phyloP scores from a whole-genome alignment of 208 protist species.

The Hexamita inflata region DNA sequence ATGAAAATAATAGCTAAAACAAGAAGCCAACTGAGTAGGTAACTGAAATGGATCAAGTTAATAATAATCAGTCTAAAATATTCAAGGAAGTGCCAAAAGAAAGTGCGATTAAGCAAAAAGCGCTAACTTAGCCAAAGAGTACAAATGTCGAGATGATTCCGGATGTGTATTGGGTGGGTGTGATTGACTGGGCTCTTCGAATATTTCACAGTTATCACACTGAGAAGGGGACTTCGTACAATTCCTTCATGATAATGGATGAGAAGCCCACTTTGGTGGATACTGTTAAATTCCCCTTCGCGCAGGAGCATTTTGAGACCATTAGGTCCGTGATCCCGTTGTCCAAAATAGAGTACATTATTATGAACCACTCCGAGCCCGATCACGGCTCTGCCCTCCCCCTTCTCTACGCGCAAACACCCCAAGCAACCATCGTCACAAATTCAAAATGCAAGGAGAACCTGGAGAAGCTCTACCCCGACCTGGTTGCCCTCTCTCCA shows the following conservation, averaged over 20 bases:
- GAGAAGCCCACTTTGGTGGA: slow-evolving; percentile 13
- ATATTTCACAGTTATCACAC: slow-evolving; percentile 20
- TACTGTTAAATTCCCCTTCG: background rate
- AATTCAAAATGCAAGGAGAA: slow-evolving; percentile 11
- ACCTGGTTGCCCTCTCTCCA: no score
- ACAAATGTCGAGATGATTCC: slow-evolving; percentile 22
- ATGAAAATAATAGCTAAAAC: no score
- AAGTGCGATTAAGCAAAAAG: no score
- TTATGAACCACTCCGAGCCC: slow-evolving; percentile 7
- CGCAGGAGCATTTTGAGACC: background rate
- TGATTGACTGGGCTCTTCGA: background rate
- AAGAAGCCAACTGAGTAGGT: no score
- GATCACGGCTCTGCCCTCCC: slow-evolving; percentile 1
- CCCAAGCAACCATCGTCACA: background rate
- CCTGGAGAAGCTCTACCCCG: slow-evolving; percentile 5
- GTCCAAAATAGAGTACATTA: slow-evolving; percentile 7
- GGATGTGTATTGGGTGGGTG: slow-evolving; percentile 19
- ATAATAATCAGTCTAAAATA: no score
- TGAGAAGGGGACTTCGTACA: slow-evolving; percentile 16
- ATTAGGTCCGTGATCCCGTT: background rate
- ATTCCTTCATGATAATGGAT: slow-evolving; percentile 2
- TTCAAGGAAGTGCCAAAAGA: no score
- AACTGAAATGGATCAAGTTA: no score
- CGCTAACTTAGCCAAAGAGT: no score
- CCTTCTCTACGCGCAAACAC: background rate